These are phyloP conservation scores for Saccharomycopsis fermentans DNA, from an alignment of 805 yeast species.

Conservation along the genomic window DNA sequence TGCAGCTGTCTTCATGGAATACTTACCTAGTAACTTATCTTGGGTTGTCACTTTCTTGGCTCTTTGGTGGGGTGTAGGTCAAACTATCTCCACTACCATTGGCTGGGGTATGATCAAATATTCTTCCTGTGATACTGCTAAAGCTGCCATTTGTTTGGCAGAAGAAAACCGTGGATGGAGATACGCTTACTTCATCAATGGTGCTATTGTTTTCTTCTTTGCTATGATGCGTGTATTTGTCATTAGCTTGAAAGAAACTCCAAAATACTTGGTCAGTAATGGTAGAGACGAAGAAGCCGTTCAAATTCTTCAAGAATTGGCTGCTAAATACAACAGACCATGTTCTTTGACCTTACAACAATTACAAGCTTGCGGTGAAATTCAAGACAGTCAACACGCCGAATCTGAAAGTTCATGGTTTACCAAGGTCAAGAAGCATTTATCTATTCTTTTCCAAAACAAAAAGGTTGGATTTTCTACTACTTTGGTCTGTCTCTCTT, in stretches of 20 bases:
- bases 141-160: conserved; percentile 34
- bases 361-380: conserved; percentile 36
- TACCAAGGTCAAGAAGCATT: conserved; percentile 27
- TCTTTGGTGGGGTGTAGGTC: conserved; percentile 57
- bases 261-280: conserved; percentile 42
- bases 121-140: conserved; percentile 35
- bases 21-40: conserved; percentile 40
- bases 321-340: conserved; percentile 34
- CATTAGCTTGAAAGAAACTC: conserved; percentile 41
- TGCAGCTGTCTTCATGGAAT: conserved; percentile 43
- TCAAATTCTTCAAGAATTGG: conserved; percentile 36
- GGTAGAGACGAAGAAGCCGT: conserved; percentile 44
- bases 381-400: conserved; percentile 19
- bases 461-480: conserved; percentile 35
- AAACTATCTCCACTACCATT: conserved; percentile 39
- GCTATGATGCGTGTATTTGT: conserved; percentile 39
- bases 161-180: conserved; percentile 51
- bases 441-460: conserved; percentile 38
- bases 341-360: conserved; percentile 39
- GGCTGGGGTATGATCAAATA: conserved; percentile 49
- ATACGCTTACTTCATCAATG: conserved; percentile 44
- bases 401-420: conserved; percentile 21
- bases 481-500: conserved; percentile 36
- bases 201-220: conserved; percentile 40
- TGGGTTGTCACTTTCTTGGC: conserved; percentile 46